A percentile compares a stretch with the other conserved stretches of the same genome.
phyloP scores from a whole-genome alignment of 257 asterid genomes.

The Petrea volubilis region DNA sequence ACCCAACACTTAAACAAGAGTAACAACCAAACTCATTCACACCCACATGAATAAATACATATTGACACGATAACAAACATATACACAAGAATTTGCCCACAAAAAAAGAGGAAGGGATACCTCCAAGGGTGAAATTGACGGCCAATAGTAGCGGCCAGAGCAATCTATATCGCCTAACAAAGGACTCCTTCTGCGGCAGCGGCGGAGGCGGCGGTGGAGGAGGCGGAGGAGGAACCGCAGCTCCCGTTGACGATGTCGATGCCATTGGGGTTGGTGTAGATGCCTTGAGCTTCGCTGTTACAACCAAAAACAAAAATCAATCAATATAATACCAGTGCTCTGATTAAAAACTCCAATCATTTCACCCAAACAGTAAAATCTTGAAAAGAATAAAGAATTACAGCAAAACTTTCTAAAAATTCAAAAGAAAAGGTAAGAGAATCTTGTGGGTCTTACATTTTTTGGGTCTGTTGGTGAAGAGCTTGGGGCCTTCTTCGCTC shows the following conservation, averaged over 20 bases:
- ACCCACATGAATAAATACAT: not conserved
- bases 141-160: conserved; percentile 70
- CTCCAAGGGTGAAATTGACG: conserved; percentile 78
- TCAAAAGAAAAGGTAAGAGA: not conserved
- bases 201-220: conserved; percentile 39
- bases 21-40: not conserved
- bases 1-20: too few relatives aligned
- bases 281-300: conserved; percentile 63
- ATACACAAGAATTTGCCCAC: not conserved
- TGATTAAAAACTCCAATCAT: conserved; percentile 6
- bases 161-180: conserved; percentile 65
- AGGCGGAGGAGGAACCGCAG: conserved; percentile 40
- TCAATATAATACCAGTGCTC: not conserved
- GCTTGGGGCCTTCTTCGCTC: conserved; percentile 57
- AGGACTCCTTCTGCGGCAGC: conserved; percentile 55
- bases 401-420: too few relatives aligned
- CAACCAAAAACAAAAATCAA: not conserved
- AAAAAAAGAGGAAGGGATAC: conserved; percentile 27
- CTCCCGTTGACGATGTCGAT: conserved; percentile 26
- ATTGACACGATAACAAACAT: not conserved
- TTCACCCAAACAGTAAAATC: not conserved
- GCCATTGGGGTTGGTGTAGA: conserved; percentile 42
- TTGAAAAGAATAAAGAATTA: not conserved
- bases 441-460: conserved; percentile 40
- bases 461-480: conserved; percentile 62